Percentiles rank a stretch among this genome's conserved stretches.
Evolutionary conservation across 2,329 filamentous ascomycete genomes (phyloP).

Genomic region (Xylaria sp.): DNA sequence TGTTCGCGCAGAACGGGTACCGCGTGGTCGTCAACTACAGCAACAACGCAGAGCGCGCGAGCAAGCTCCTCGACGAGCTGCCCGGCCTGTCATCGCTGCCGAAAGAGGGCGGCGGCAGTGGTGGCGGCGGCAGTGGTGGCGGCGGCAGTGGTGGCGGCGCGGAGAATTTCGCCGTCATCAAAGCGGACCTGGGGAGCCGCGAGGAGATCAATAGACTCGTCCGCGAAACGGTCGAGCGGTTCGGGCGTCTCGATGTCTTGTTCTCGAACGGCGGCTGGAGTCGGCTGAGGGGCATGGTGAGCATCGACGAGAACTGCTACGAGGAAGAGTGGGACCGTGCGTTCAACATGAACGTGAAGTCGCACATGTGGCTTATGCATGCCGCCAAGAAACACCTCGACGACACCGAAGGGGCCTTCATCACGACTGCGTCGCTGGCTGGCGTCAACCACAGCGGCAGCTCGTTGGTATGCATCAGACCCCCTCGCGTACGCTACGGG

Average conservation of each 20-base stretch:
- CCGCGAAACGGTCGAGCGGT: slow-evolving; percentile 59
- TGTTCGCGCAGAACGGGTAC: slow-evolving; percentile 71
- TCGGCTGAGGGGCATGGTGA: slow-evolving; percentile 48
- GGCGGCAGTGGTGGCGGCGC: not conserved
- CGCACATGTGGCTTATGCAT: slow-evolving; percentile 64
- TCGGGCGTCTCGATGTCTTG: slow-evolving; percentile 76
- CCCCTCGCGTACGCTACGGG: not conserved
- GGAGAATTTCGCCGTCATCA: slow-evolving; percentile 55
- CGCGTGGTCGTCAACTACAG: slow-evolving; percentile 78
- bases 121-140: not conserved
- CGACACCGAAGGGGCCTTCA: slow-evolving; percentile 62
- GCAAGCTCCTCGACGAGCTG: slow-evolving; percentile 62
- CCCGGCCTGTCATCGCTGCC: slow-evolving; percentile 48
- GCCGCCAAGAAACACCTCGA: slow-evolving; percentile 61
- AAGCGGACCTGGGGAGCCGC: slow-evolving; percentile 69
- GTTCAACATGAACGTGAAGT: slow-evolving; percentile 68
- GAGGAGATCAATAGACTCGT: slow-evolving; percentile 65
- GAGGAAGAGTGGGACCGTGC: slow-evolving; percentile 66
- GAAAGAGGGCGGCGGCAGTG: not conserved
- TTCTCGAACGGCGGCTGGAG: slow-evolving; percentile 75
- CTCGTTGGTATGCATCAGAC: slow-evolving; percentile 51
- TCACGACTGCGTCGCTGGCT: slow-evolving; percentile 68
- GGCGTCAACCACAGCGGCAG: slow-evolving; percentile 69
- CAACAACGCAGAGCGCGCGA: slow-evolving; percentile 64
- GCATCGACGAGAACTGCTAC: slow-evolving; percentile 57